A percentile compares a stretch with the other conserved stretches of the same genome.
Evolutionary conservation across 1,139 yeast genomes (phyloP).

Genomic region (Pneumocystis sp.): DNA sequence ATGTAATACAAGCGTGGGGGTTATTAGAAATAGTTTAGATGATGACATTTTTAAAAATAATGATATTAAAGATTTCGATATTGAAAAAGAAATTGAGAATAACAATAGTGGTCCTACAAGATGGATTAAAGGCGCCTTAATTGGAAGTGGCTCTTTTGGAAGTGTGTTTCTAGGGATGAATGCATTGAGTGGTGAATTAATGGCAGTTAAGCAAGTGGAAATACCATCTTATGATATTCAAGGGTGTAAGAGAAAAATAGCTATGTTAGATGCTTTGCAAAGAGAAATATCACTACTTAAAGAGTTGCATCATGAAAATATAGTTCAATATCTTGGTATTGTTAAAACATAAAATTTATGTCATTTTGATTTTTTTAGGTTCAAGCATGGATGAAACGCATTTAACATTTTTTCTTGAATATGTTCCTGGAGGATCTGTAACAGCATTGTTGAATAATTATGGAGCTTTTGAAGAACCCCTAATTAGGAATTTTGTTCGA

Average conservation of each 20-base stretch:
- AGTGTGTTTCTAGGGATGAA: constrained; percentile 86
- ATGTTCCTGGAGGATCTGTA: constrained; percentile 94
- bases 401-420: constrained; percentile 76
- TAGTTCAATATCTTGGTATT: constrained; percentile 70
- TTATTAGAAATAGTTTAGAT: not conserved
- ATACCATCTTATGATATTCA: constrained; percentile 31
- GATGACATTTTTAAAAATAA: constrained; percentile 2
- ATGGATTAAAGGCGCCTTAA: constrained; percentile 85
- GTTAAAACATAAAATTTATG: constrained; percentile 73
- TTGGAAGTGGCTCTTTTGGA: constrained; percentile 93
- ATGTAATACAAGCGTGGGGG: not conserved
- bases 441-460: constrained; percentile 70
- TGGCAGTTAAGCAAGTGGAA: constrained; percentile 93
- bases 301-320: constrained; percentile 77
- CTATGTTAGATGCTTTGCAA: constrained; percentile 70
- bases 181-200: constrained; percentile 79
- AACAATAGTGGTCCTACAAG: constrained; percentile 46
- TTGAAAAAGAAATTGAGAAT: constrained; percentile 33
- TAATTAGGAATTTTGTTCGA: constrained; percentile 65
- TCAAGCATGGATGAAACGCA: constrained; percentile 50
- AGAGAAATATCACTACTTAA: constrained; percentile 70
- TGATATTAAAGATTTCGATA: constrained; percentile 22
- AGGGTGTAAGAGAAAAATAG: constrained; percentile 30
- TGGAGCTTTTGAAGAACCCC: constrained; percentile 86
- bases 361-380: constrained; percentile 80